Evolutionary conservation across 495 filamentous ascomycete genomes (phyloP).

Genomic region (Talaromyces liani): DNA sequence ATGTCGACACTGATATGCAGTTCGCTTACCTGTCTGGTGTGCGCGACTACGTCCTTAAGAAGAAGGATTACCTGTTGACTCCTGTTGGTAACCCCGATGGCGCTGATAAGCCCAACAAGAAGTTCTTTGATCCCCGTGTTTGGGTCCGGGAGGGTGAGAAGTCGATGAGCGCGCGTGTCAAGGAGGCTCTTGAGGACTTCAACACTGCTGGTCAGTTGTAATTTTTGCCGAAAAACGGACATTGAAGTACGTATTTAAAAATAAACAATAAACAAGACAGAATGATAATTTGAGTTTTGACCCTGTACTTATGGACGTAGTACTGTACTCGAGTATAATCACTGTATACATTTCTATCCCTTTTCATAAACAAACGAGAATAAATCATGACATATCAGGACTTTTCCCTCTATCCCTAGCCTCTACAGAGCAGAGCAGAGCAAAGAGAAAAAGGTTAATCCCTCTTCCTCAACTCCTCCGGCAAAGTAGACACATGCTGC

Average conservation of each 20-base stretch:
- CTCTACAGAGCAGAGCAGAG: too few relatives aligned
- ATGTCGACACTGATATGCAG: slow-evolving; percentile 69
- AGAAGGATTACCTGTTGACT: slow-evolving; percentile 85
- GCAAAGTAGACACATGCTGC: slow-evolving; percentile 73
- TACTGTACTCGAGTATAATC: background rate
- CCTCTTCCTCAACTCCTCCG: slow-evolving; percentile 22
- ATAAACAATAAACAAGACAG: background rate
- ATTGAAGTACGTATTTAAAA: background rate
- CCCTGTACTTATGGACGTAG: background rate
- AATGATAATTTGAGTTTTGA: background rate
- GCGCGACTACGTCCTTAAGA: slow-evolving; percentile 85
- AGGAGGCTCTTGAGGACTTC: slow-evolving; percentile 82
- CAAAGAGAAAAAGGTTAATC: background rate
- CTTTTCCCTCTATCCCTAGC: background rate
- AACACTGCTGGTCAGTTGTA: slow-evolving; percentile 82
- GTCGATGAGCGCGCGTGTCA: slow-evolving; percentile 80
- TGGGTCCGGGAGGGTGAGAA: slow-evolving; percentile 92
- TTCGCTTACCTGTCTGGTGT: slow-evolving; percentile 80
- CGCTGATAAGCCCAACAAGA: slow-evolving; percentile 97
- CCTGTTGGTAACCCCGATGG: slow-evolving; percentile 95
- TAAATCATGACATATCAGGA: background rate
- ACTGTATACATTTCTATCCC: background rate
- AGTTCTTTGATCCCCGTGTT: slow-evolving; percentile 78
- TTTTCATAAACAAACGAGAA: too few relatives aligned
- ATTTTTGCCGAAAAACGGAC: slow-evolving; percentile 16